phyloP scores from a whole-genome alignment of 2,329 filamentous ascomycete species.

The Aspergillus amoenus region DNA sequence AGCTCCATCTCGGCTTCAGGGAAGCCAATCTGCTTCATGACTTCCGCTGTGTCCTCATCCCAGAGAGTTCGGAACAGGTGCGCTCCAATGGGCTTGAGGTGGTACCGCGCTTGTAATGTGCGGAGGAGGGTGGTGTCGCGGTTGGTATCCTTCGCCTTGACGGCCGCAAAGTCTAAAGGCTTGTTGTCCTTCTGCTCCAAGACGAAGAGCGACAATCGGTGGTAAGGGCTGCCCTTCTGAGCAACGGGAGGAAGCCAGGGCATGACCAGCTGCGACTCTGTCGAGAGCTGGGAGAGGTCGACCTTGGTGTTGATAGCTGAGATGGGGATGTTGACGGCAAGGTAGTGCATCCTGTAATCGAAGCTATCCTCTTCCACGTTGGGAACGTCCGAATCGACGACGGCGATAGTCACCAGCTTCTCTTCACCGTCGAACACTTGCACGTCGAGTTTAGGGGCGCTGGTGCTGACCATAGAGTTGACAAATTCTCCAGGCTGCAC shows the following conservation, averaged over 20 bases:
- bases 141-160: slow-evolving; percentile 52
- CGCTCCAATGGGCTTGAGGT: slow-evolving; percentile 72
- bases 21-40: slow-evolving; percentile 79
- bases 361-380: slow-evolving; percentile 73
- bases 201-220: slow-evolving; percentile 80
- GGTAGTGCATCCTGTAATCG: slow-evolving; percentile 78
- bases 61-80: slow-evolving; percentile 85
- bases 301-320: slow-evolving; percentile 61
- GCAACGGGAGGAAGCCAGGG: slow-evolving; percentile 85
- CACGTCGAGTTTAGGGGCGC: slow-evolving; percentile 71
- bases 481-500: slow-evolving; percentile 77
- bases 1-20: slow-evolving; percentile 80
- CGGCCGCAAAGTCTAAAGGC: slow-evolving; percentile 57
- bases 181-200: slow-evolving; percentile 71
- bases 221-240: slow-evolving; percentile 88
- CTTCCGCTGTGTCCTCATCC: slow-evolving; percentile 82
- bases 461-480: slow-evolving; percentile 70
- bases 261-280: slow-evolving; percentile 65
- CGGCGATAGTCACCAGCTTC: slow-evolving; percentile 78
- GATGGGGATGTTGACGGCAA: slow-evolving; percentile 72
- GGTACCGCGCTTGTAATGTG: slow-evolving; percentile 69
- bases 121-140: slow-evolving; percentile 74
- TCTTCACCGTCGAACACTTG: slow-evolving; percentile 82
- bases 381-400: slow-evolving; percentile 90
- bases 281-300: slow-evolving; percentile 62